Base-by-base conservation (phyloP, 2,329 filamentous ascomycete species). In the Aaosphaeria pasadenensis region DNA sequence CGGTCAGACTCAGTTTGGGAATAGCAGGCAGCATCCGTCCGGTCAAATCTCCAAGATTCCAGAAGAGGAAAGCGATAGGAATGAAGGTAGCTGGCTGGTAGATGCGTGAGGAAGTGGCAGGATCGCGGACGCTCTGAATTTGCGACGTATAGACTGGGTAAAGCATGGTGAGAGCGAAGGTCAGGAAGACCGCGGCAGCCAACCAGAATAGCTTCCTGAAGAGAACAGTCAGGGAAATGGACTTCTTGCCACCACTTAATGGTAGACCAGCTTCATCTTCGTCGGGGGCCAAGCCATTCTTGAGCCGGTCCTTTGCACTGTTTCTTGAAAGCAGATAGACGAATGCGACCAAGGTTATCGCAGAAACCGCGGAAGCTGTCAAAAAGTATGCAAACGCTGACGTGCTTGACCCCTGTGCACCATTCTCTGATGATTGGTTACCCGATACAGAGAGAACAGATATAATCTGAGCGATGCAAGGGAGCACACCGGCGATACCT, bases 361-460 rank as follows among this genome's bases (percentile, higher is more conserved):
- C 69, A 3, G 89, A 95, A 49, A 99, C 83, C 33, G 75, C 73
- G 0, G 91, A 90, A 0, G 94, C 92, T 0, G 91, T 92, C 47
- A 95, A 75, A 71, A 99, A 99, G 75, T 96, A 97, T 47, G 87
- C 79, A 59, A 96, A 91, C 1, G 92, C 94, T 1, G 91, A 88
- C 9, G 79, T 86, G 51, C 82, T 83, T 5, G 78, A 78, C 50
- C 67, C 58, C 43, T 70, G 60, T 2, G 67, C 60, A 1, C 51
- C 52, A 42, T 51, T 46, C 54, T 67, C 50, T 24, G 69, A 60
- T 29, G 73, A 63, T 48, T 76, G 69, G 42, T 69, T 64, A 24
- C 73, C 63, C 0, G 82, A 75, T 1, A 89, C 77, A 32, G 83
- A 80, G 7, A 96, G 77, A 9, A 95, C 91, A 1, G 89, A 88